phyloP scores from a whole-genome alignment of 192 early-diverging fungal genomes.

The Thamnidium elegans region DNA sequence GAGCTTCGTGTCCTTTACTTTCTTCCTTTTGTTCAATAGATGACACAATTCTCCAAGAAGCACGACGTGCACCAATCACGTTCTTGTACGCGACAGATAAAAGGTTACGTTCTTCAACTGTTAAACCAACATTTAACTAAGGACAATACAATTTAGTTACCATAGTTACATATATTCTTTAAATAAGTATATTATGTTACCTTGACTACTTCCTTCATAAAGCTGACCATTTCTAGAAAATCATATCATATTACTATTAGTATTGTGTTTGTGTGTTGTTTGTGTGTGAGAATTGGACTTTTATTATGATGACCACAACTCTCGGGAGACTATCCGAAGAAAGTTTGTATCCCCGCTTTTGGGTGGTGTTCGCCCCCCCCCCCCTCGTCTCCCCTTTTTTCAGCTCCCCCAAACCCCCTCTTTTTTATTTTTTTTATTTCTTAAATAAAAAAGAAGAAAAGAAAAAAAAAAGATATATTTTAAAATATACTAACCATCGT shows the following conservation, averaged over 20 bases:
- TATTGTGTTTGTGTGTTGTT: not conserved
- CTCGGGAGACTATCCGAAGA: constrained; percentile 5
- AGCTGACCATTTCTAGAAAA: constrained; percentile 69
- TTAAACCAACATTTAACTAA: constrained; percentile 33
- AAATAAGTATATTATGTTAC: no score
- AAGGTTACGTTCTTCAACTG: constrained; percentile 97
- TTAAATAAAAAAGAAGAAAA: not conserved
- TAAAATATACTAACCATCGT: constrained; percentile 74
- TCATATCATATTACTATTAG: not conserved
- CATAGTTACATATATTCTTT: no score
- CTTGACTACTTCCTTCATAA: constrained; percentile 69
- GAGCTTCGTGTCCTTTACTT: constrained; percentile 77
- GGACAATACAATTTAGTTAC: no score
- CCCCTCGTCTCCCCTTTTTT: no score
- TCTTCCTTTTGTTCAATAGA: constrained; percentile 97
- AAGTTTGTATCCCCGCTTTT: constrained; percentile 10
- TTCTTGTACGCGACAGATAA: constrained; percentile 99
- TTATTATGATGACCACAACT: constrained; percentile 2
- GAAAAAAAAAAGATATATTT: not conserved
- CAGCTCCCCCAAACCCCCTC: not conserved
- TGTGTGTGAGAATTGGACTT: constrained; percentile 5
- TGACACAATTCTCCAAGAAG: constrained; percentile 95
- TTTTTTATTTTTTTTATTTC: not conserved
- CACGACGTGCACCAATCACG: constrained; percentile 94
- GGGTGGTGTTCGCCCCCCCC: no score